phyloP scores from a whole-genome alignment of 2,329 filamentous ascomycete species.

The Penicillium corylophilum region DNA sequence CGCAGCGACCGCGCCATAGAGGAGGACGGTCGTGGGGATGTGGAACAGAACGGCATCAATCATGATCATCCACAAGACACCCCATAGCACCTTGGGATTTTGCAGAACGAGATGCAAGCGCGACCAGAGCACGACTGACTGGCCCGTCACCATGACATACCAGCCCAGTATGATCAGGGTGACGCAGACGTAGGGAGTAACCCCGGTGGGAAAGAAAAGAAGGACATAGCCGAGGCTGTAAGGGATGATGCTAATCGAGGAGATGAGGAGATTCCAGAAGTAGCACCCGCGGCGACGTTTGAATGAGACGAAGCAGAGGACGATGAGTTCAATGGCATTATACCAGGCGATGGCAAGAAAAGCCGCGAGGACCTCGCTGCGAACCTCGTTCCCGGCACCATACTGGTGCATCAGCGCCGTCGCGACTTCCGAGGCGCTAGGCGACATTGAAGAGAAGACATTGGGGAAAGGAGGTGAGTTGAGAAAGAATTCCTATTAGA shows the following conservation, averaged over 20 bases:
- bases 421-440: constrained; percentile 2
- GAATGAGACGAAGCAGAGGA: constrained; percentile 48
- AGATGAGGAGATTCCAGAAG: constrained; percentile 48
- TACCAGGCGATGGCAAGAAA: constrained; percentile 25
- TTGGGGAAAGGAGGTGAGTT: constrained; percentile 2
- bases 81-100: constrained; percentile 34
- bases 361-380: constrained; percentile 17
- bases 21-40: constrained; percentile 40
- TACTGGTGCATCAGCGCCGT: constrained; percentile 5
- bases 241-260: constrained; percentile 41
- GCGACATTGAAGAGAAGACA: constrained; percentile 20
- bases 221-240: constrained; percentile 45
- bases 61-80: constrained; percentile 46
- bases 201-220: constrained; percentile 39
- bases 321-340: constrained; percentile 25
- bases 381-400: not conserved
- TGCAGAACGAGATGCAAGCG: constrained; percentile 46
- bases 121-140: constrained; percentile 49
- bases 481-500: not conserved
- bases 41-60: constrained; percentile 42
- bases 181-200: constrained; percentile 34
- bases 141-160: constrained; percentile 46
- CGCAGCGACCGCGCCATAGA: constrained; percentile 35
- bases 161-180: constrained; percentile 42
- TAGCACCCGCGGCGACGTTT: constrained; percentile 44